These are phyloP conservation scores for Pythium plurisporium DNA, from an alignment of 352 stramenopile genomes.

Conservation along the genomic window DNA sequence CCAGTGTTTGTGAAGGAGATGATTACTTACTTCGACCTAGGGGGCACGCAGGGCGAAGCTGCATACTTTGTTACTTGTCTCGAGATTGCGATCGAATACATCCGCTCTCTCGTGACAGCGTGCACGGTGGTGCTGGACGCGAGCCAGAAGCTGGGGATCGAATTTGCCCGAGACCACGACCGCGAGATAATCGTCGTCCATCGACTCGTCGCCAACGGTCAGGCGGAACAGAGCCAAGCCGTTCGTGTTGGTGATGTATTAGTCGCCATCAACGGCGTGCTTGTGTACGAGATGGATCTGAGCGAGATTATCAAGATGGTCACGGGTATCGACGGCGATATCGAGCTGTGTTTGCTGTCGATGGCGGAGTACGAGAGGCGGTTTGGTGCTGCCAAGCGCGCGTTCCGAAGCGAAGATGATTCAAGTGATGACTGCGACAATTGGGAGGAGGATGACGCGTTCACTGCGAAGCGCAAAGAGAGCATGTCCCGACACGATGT, in stretches of 20 bases:
- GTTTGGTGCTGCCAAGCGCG: slow-evolving; percentile 37
- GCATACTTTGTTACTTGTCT: slow-evolving; percentile 86
- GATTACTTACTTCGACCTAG: slow-evolving; percentile 72
- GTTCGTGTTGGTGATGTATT: slow-evolving; percentile 69
- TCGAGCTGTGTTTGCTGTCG: slow-evolving; percentile 75
- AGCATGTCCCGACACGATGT: not conserved
- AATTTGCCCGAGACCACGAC: slow-evolving; percentile 55
- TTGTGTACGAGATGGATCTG: slow-evolving; percentile 78
- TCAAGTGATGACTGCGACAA: slow-evolving; percentile 11
- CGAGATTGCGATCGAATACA: slow-evolving; percentile 87
- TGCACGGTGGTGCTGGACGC: slow-evolving; percentile 75
- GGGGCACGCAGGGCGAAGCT: slow-evolving; percentile 65
- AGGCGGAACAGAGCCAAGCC: slow-evolving; percentile 56
- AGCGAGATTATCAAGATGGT: slow-evolving; percentile 72
- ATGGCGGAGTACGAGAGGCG: slow-evolving; percentile 70
- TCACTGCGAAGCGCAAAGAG: not conserved
- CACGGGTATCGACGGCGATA: slow-evolving; percentile 57
- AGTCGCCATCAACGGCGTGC: slow-evolving; percentile 74
- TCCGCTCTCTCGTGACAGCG: slow-evolving; percentile 76
- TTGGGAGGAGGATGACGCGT: not conserved
- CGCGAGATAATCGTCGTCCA: slow-evolving; percentile 59
- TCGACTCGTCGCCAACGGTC: slow-evolving; percentile 43
- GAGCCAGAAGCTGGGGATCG: slow-evolving; percentile 63
- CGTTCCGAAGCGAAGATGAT: slow-evolving; percentile 15
- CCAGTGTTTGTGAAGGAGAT: slow-evolving; percentile 73